phyloP scores from a whole-genome alignment of 2,329 filamentous ascomycete genomes.

The Sporothrix sp. region DNA sequence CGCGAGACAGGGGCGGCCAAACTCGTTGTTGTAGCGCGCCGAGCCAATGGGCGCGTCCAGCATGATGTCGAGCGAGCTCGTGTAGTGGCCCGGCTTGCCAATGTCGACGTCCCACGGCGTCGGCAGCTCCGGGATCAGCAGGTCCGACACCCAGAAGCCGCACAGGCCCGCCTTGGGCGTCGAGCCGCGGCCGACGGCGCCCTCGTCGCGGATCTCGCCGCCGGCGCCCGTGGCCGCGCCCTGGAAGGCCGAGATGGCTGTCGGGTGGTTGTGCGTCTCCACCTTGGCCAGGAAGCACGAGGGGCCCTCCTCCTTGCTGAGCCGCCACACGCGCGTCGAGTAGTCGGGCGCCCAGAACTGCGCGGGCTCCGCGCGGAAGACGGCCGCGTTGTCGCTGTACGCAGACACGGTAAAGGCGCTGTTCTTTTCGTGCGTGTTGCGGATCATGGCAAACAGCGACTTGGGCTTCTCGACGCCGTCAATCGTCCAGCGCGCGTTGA shows the following conservation, averaged over 20 bases:
- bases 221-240: constrained; percentile 93
- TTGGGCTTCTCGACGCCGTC: constrained; percentile 71
- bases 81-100: constrained; percentile 83
- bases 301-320: constrained; percentile 78
- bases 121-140: constrained; percentile 73
- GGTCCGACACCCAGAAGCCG: constrained; percentile 91
- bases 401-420: constrained; percentile 83
- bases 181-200: constrained; percentile 85
- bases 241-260: constrained; percentile 84
- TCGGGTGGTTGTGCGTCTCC: constrained; percentile 96
- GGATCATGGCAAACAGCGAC: constrained; percentile 91
- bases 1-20: constrained; percentile 77
- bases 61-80: constrained; percentile 94
- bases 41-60: constrained; percentile 91
- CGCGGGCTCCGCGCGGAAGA: constrained; percentile 62
- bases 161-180: constrained; percentile 84
- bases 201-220: constrained; percentile 92
- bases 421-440: constrained; percentile 79
- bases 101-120: constrained; percentile 88
- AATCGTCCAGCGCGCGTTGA: constrained; percentile 94
- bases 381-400: constrained; percentile 97
- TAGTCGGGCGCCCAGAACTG: constrained; percentile 84
- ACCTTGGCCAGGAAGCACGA: constrained; percentile 70
- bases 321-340: constrained; percentile 75
- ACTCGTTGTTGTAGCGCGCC: constrained; percentile 96